Conservation (phyloP, 371 early-diverging fungal genomes). For the Mucor irregularis region DNA sequence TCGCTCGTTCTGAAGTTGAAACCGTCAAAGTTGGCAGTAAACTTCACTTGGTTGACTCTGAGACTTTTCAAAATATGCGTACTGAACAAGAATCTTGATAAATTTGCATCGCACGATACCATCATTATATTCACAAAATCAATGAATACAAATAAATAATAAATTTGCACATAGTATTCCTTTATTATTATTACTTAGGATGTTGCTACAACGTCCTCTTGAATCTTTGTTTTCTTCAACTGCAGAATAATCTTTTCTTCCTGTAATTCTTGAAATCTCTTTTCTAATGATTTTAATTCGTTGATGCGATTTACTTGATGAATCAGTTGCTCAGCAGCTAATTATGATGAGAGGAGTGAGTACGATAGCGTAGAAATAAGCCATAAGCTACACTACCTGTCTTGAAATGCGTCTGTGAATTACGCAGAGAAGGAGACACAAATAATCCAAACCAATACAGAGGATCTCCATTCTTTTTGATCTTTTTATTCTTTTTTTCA, state of each 20-base stretch:
- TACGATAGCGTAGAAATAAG: background rate
- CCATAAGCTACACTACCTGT: constrained; percentile 26
- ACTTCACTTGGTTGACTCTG: constrained; percentile 21
- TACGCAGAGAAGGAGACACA: constrained; percentile 57
- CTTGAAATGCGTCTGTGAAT: constrained; percentile 53
- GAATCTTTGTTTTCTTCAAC: constrained; percentile 7
- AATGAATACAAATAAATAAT: background rate
- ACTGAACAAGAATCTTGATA: constrained; percentile 17
- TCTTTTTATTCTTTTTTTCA: constrained; percentile 20
- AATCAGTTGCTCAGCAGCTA: constrained; percentile 21
- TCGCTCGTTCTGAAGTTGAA: constrained; percentile 20
- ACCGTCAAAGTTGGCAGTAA: constrained; percentile 6
- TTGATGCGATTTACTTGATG: constrained; percentile 38
- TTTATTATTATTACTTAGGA: constrained; percentile 2
- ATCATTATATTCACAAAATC: too few relatives aligned
- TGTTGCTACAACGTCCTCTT: constrained; percentile 1
- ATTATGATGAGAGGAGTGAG: background rate
- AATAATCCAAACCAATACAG: constrained; percentile 69
- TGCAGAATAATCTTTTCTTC: constrained; percentile 22
- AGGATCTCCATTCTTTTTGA: constrained; percentile 43
- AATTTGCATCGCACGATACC: background rate
- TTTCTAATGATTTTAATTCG: constrained; percentile 33
- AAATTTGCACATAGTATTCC: background rate
- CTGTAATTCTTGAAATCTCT: constrained; percentile 26
- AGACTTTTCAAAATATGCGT: constrained; percentile 25